These are phyloP conservation scores for Metarhizium album DNA, from an alignment of 2,329 filamentous ascomycete genomes.

Conservation along the genomic window DNA sequence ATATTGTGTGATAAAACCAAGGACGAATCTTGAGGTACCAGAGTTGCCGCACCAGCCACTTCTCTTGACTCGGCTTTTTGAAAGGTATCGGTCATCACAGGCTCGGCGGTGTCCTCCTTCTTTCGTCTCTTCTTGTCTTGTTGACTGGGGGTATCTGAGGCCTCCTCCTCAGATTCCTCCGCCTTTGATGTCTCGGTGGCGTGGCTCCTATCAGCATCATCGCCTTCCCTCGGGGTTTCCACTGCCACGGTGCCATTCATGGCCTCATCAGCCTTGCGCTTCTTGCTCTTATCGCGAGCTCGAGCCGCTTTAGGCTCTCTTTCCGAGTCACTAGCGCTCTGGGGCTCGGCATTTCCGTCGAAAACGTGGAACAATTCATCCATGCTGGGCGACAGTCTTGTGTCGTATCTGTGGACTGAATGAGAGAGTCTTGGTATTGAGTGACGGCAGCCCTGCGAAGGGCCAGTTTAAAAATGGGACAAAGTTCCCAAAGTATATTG, in stretches of 20 bases:
- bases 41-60: conserved; percentile 67
- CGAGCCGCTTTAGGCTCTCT: conserved; percentile 36
- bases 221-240: conserved; percentile 8
- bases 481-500: neutral
- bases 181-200: conserved; percentile 29
- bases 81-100: conserved; percentile 86
- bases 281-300: conserved; percentile 58
- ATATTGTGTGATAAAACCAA: conserved; percentile 93
- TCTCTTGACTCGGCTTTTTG: conserved; percentile 91
- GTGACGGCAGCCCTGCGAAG: neutral
- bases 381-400: conserved; percentile 32
- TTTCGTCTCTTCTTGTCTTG: conserved; percentile 52
- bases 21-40: conserved; percentile 52
- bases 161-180: conserved; percentile 22
- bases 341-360: conserved; percentile 44
- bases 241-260: conserved; percentile 42
- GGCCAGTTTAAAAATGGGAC: neutral
- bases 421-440: neutral
- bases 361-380: conserved; percentile 79
- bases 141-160: conserved; percentile 36
- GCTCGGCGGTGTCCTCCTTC: conserved; percentile 53
- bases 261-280: conserved; percentile 74
- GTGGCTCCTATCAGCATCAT: conserved; percentile 28
- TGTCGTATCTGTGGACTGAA: neutral
- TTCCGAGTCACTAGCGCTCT: conserved; percentile 33